Percentiles rank a stretch among this genome's conserved stretches.
Evolutionary conservation across 1,284 basidiomycete genomes (phyloP).

Genomic region (Rhodotorula mucilaginosa): DNA sequence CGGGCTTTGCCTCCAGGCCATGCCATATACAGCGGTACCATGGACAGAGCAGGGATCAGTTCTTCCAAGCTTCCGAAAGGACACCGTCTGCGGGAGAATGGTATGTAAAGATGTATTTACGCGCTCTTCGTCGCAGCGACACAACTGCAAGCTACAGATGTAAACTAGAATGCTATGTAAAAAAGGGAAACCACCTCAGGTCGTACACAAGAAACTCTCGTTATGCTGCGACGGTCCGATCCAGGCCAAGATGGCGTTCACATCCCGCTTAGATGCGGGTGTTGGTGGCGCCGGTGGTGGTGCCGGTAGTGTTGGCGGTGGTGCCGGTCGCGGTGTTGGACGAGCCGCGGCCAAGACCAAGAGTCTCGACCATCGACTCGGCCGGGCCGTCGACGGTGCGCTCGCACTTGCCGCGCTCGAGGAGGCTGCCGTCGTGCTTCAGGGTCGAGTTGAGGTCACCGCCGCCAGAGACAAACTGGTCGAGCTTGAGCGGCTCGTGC

Average conservation of each 20-base stretch:
- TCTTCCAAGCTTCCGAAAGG: too few relatives aligned
- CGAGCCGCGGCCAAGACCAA: constrained; percentile 7
- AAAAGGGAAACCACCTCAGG: not conserved
- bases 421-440: constrained; percentile 21
- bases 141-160: not conserved
- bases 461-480: constrained; percentile 32
- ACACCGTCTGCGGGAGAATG: too few relatives aligned
- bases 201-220: not conserved
- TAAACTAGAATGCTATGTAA: not conserved
- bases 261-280: not conserved
- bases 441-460: constrained; percentile 37
- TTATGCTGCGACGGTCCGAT: too few relatives aligned
- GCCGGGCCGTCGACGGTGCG: constrained; percentile 34
- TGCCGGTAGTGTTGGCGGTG: not conserved
- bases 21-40: too few relatives aligned
- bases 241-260: not conserved
- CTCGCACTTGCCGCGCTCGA: constrained; percentile 26
- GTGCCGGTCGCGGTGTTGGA: not conserved
- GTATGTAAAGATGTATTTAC: not conserved
- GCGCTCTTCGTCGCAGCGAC: not conserved
- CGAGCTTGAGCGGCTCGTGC: constrained; percentile 36
- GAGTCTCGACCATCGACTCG: constrained; percentile 18
- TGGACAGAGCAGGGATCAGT: too few relatives aligned
- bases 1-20: too few relatives aligned
- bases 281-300: not conserved